Evolutionary conservation across 805 yeast species (phyloP).

Genomic region (Debaryomyces tyrocola): DNA sequence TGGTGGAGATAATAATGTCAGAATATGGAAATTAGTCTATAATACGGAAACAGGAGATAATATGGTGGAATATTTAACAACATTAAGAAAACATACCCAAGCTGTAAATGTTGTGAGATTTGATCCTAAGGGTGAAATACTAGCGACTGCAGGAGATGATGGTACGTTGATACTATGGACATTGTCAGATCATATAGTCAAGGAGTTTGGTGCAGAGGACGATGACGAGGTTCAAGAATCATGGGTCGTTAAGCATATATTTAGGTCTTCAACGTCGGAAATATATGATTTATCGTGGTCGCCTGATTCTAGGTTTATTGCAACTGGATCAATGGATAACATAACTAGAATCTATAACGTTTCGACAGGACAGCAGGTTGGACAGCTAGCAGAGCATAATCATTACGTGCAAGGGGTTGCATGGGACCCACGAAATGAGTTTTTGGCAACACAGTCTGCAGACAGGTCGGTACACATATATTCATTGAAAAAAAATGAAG

Average conservation of each 20-base stretch:
- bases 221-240: conserved; percentile 64
- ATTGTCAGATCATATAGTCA: conserved; percentile 49
- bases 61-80: conserved; percentile 71
- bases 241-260: conserved; percentile 66
- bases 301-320: conserved; percentile 71
- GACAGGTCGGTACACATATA: conserved; percentile 83
- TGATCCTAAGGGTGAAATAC: conserved; percentile 60
- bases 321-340: conserved; percentile 94
- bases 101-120: conserved; percentile 92
- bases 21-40: conserved; percentile 46
- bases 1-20: conserved; percentile 92
- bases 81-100: conserved; percentile 85
- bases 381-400: conserved; percentile 67
- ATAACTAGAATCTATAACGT: conserved; percentile 67
- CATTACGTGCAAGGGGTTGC: conserved; percentile 95
- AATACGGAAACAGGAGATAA: conserved; percentile 3
- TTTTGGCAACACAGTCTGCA: conserved; percentile 82
- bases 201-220: conserved; percentile 60
- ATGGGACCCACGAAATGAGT: conserved; percentile 89
- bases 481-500: conserved; percentile 34
- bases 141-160: conserved; percentile 96
- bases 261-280: conserved; percentile 67
- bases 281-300: conserved; percentile 94
- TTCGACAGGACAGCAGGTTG: conserved; percentile 53
- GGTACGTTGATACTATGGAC: conserved; percentile 86